These are phyloP conservation scores for Leccinum olivaceopallidum DNA, from an alignment of 768 basidiomycete genomes.

Conservation along the genomic window DNA sequence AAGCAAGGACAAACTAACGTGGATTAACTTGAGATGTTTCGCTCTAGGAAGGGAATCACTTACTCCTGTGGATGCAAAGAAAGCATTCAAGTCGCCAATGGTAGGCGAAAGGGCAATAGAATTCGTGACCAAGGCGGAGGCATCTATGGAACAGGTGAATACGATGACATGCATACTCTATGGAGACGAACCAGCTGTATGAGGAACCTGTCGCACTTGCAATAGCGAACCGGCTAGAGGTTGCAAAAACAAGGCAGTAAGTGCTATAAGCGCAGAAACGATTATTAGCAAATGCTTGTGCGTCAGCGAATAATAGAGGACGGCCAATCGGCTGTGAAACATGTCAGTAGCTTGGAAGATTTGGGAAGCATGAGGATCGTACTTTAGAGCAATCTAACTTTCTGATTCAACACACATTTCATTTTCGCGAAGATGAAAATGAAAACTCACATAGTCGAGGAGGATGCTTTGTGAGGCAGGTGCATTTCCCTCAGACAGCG, in stretches of 20 bases:
- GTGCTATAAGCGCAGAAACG: constrained; percentile 50
- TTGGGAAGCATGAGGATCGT: background rate
- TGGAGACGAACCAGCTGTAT: constrained; percentile 13
- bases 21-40: constrained; percentile 12
- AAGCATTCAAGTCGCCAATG: constrained; percentile 47
- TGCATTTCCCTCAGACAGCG: constrained; percentile 51
- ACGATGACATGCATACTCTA: constrained; percentile 8
- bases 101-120: constrained; percentile 47
- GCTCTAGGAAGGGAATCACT: constrained; percentile 17
- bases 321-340: constrained; percentile 39
- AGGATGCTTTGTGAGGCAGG: constrained; percentile 61
- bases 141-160: constrained; percentile 28
- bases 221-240: constrained; percentile 51
- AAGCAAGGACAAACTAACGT: constrained; percentile 36
- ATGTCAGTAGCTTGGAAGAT: constrained; percentile 4
- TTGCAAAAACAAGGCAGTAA: constrained; percentile 50
- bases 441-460: constrained; percentile 57
- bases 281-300: constrained; percentile 57
- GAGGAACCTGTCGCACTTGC: constrained; percentile 24
- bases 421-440: background rate
- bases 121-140: constrained; percentile 41
- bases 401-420: constrained; percentile 4
- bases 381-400: constrained; percentile 47
- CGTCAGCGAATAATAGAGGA: constrained; percentile 46
- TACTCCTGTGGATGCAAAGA: constrained; percentile 61